These are phyloP conservation scores for Aspergillus ellipticus DNA, from an alignment of 495 filamentous ascomycete species.

Conservation along the genomic window DNA sequence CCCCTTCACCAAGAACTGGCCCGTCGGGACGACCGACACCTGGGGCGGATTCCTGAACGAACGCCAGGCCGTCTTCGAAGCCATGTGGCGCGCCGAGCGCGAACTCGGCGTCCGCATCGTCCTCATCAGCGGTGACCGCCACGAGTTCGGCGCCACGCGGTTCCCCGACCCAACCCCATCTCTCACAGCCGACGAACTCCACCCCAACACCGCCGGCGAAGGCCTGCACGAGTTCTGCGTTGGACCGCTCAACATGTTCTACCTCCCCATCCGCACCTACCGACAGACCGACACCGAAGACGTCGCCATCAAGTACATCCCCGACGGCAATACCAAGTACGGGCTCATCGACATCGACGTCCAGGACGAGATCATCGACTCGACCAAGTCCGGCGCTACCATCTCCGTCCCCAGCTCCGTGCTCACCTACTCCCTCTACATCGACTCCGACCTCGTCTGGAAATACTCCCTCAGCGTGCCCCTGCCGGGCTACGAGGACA, in stretches of 20 bases:
- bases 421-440: slow-evolving; percentile 75
- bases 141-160: slow-evolving; percentile 90
- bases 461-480: slow-evolving; percentile 49
- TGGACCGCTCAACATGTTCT: slow-evolving; percentile 90
- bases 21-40: slow-evolving; percentile 74
- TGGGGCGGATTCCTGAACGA: slow-evolving; percentile 89
- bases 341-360: slow-evolving; percentile 81
- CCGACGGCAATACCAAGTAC: slow-evolving; percentile 86
- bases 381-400: slow-evolving; percentile 19
- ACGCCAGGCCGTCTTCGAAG: slow-evolving; percentile 72
- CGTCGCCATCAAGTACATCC: slow-evolving; percentile 77
- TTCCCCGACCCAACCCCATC: slow-evolving; percentile 66
- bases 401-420: slow-evolving; percentile 39
- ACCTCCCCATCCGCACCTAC: slow-evolving; percentile 81
- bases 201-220: slow-evolving; percentile 32
- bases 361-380: slow-evolving; percentile 51
- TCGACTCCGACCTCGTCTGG: slow-evolving; percentile 79
- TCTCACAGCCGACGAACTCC: slow-evolving; percentile 18
- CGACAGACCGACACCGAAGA: slow-evolving; percentile 72
- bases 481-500: slow-evolving; percentile 10
- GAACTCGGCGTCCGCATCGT: slow-evolving; percentile 73
- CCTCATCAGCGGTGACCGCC: slow-evolving; percentile 82
- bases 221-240: slow-evolving; percentile 84
- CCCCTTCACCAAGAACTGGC: slow-evolving; percentile 98
- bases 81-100: slow-evolving; percentile 78